These are phyloP conservation scores for Irineochytrium annulatum DNA, from an alignment of 192 early-diverging fungal species.

Conservation along the genomic window DNA sequence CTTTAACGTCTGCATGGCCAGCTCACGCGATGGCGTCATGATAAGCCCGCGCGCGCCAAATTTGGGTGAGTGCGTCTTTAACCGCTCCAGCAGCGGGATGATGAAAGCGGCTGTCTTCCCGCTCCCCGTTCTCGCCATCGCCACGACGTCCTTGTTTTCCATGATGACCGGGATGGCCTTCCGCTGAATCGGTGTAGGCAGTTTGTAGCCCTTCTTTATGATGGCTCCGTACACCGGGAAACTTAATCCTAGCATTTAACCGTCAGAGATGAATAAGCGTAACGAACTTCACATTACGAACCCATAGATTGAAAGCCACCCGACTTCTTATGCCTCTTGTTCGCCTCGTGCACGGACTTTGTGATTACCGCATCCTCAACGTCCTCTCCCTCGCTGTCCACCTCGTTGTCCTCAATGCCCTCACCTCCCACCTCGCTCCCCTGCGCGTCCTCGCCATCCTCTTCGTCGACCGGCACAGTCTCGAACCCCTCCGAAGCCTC, in stretches of 20 bases:
- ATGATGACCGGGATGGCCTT: slow-evolving; percentile 90
- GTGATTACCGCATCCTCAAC: slow-evolving; percentile 14
- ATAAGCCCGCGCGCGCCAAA: slow-evolving; percentile 62
- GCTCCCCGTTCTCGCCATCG: slow-evolving; percentile 97
- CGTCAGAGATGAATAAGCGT: slow-evolving; percentile 16
- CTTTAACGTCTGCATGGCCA: slow-evolving; percentile 94
- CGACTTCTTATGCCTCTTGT: slow-evolving; percentile 91
- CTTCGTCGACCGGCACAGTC: neutral
- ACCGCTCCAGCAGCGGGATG: slow-evolving; percentile 84
- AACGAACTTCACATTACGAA: neutral
- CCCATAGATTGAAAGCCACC: slow-evolving; percentile 98
- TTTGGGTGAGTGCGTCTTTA: slow-evolving; percentile 85
- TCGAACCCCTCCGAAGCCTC: neutral
- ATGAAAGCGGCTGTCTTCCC: slow-evolving; percentile 96
- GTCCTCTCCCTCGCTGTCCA: slow-evolving; percentile 8
- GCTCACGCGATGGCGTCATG: slow-evolving; percentile 91
- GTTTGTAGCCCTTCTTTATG: slow-evolving; percentile 89
- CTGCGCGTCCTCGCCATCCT: slow-evolving; percentile 3
- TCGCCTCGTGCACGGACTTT: slow-evolving; percentile 56
- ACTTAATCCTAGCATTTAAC: slow-evolving; percentile 57
- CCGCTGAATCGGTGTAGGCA: slow-evolving; percentile 98
- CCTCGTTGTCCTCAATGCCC: neutral
- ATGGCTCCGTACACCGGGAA: slow-evolving; percentile 80
- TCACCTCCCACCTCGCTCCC: slow-evolving; percentile 7
- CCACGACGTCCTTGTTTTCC: slow-evolving; percentile 90